Base-by-base conservation (phyloP, 2,329 filamentous ascomycete genomes). In the Pyrenochaeta sp. region DNA sequence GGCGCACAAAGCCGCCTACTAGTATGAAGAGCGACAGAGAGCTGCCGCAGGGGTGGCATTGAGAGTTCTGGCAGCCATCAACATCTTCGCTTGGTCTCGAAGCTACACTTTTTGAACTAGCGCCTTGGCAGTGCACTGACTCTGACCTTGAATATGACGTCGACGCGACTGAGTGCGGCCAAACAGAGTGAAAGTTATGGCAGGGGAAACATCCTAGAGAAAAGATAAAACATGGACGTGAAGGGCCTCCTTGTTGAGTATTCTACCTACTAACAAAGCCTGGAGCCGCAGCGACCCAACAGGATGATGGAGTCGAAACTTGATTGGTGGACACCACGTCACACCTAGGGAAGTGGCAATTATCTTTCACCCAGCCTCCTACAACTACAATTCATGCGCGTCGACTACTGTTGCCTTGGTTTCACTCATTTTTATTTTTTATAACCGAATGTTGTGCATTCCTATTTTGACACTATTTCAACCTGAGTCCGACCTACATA, bases 311-410 rank as follows among this genome's bases (percentile, higher is more conserved):
- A 32, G 41, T 41, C 35, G 44, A 41, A 45, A 30, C 50, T 51
- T 71, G 65, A 71, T 71, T 70, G 67, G 64, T 40, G 41, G 47
- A 39, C 57, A 58, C 49, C 65, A 71, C 68, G 67, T 71, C 67
- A 69, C 64, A 53, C 32, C 52, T 17, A 17, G 36, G 18, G 51
- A 45, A 64, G 66, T 68, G 67, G 63, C 66, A 49, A 67, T 43
- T 40, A 41, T 31, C 43, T 40, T 58, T 56, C 52, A 56, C 53
- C 63, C 55, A 65, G 49, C 66, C 62, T 64, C 60, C 60, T 51
- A 48, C 54, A 49, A 48, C 40, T 45, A 30, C 43, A 58, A 35
- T 45, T 11, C 31, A 42, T 40, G 45, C 44, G 45, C 37, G 7
- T 11, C 14, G 5, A 2, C 14, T 39, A 12, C 17, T 21, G 36